Base-by-base conservation (phyloP, 495 filamentous ascomycete species). In the Penicillium turbatum region DNA sequence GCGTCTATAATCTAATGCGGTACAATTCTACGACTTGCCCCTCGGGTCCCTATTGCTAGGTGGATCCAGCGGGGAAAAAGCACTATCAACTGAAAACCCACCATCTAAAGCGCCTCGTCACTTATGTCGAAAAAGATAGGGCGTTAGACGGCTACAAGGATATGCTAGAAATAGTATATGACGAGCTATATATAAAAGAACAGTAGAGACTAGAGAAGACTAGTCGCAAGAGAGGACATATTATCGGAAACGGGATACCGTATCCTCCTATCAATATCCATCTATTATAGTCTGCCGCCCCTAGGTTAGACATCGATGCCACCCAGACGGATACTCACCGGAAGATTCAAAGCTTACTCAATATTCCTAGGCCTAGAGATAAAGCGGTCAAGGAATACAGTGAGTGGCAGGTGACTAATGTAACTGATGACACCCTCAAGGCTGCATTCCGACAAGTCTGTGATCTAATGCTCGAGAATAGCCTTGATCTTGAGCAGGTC, bases 1-100 rank as follows among this genome's bases (percentile, higher is more conserved):
- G 57, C 48, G 57, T 73, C 8, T 73, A 70, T 44, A 65, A 31
- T 36, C 46, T 62, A 24, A 63, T 71, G 56, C 61, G 59, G 31
- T 71, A 56, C 38, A 42, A 56, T 39, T 58, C 61, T 6, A 30
- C 58, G 9, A 52, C 56, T 35, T 70, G 57, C 19, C 51, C 59
- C 2, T 24, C 49, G 15, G 56, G 60, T 2, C 54, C 60, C 8
- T 58, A 70, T 48, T 72, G 59, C 47, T 71, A 61, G 65, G 53
- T 58, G 17, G 65, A 70, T 41, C 56, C 59, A 27, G 46, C 53
- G 10, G 53, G 57, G 17, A 66, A 65, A 56, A 67, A 66, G 45
- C 64, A 67, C 53, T 51, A 69, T 36, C 59, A 41, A 45, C 56
- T 72, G 4, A 58, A 48, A 12, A 62, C 53, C 21, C 35, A 66